A percentile compares a stretch with the other conserved stretches of the same genome.
phyloP scores from a whole-genome alignment of 1,139 yeast genomes.

The Eremothecium sinecaudum region DNA sequence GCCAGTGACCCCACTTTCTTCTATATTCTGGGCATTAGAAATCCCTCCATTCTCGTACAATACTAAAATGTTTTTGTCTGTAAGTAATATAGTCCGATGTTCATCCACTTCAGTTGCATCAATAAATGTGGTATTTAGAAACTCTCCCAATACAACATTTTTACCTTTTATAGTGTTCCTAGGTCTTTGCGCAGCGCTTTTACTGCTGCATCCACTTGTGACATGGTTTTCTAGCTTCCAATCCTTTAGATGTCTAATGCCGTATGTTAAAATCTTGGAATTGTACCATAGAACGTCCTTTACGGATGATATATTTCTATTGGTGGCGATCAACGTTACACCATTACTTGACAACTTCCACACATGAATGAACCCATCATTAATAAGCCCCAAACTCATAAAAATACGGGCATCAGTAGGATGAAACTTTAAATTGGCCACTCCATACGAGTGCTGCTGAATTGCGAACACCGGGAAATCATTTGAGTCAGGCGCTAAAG shows the following conservation, averaged over 20 bases:
- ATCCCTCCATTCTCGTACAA: conserved; percentile 6
- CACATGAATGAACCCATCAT: conserved; percentile 9
- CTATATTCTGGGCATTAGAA: conserved; percentile 5
- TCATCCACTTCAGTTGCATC: conserved; percentile 7
- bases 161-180: conserved; percentile 9
- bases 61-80: conserved; percentile 6
- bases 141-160: conserved; percentile 7
- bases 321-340: conserved; percentile 7
- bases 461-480: conserved; percentile 9
- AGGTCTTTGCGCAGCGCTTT: conserved; percentile 4
- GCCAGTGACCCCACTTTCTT: not conserved
- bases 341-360: conserved; percentile 7
- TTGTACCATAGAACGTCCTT: conserved; percentile 8
- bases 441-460: conserved; percentile 9
- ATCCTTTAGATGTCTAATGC: conserved; percentile 9
- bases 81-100: conserved; percentile 6
- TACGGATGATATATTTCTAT: conserved; percentile 7
- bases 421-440: conserved; percentile 9
- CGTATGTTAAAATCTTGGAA: conserved; percentile 7
- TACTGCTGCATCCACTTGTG: not conserved
- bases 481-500: conserved; percentile 9
- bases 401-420: conserved; percentile 8
- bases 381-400: conserved; percentile 8
- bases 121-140: conserved; percentile 7
- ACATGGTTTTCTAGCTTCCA: conserved; percentile 8